Base-by-base conservation (phyloP, 495 filamentous ascomycete species). In the Tuber calosporum region DNA sequence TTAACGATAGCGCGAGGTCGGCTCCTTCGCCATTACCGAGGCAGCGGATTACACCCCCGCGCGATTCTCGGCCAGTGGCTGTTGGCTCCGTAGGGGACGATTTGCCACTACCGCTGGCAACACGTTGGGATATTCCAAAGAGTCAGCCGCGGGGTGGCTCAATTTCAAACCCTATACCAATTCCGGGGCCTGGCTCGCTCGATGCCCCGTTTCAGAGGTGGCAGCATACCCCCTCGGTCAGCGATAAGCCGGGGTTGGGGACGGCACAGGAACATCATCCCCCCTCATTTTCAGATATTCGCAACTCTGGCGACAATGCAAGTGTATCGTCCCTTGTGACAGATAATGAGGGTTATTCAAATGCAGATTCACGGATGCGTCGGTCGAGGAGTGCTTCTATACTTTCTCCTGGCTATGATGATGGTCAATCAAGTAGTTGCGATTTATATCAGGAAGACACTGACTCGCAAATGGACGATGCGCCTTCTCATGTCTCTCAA, bases 311-410 rank as follows among this genome's bases (percentile, higher is more conserved):
- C 11, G 78, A 81, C 67, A 75, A 30, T 3, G 71, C 78, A 69
- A 81, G 79, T 68, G 71, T 81, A 67, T 81, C 79, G 48, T 81
- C 79, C 15, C 76, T 74, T 74, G 45, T 79, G 41, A 79, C 79
- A 1, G 76, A 81, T 72, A 74, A 74, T 36, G 78, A 78, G n/a
- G 40, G 68, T 9, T 69, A 79, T 45, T 75, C 78, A 6, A 72
- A 67, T 68, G 76, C 69, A 26, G 79, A 80, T 30, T 39, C 67
- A 38, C 74, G 74, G 30, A 77, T 80, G 74, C 74, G 74, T 45
- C 71, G 78, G 34, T 80, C 77, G 34, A 73, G 70, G 73, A 77
- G 78, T 36, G 75, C 77, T 22, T 80, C 79, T n/a, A 34, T 80
- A n/a, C 45, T 80, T 37, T 72, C 71, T 0, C 69, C 74, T 66